Evolutionary conservation across 495 filamentous ascomycete genomes (phyloP), one percentile per base, ranked within the genome.

Genomic region (Parathielavia hyrcaniae): DNA sequence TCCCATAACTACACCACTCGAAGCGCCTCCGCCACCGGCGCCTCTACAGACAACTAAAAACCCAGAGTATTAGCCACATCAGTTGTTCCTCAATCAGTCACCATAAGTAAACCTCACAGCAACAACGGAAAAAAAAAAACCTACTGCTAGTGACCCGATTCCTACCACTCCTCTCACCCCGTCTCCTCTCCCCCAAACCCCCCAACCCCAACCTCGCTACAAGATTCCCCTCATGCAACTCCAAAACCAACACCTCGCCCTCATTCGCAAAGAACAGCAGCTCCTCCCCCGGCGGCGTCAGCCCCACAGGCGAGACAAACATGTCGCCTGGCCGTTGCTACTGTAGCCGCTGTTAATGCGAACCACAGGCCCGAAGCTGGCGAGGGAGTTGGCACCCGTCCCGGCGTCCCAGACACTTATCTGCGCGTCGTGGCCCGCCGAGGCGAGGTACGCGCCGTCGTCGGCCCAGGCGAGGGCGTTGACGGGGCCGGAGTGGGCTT

Each of bases 401-500:
- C 74, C 74, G 14, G 86, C 81, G 69, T 93, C 80, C 91, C 91
- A 96, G 4, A 95, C 88, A 4, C 90, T 81, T 48, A 97, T 85
- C 10, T 86, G 80, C 39, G 86, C 73, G 65, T 97, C 91, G 53
- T 90, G 87, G 6, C 91, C 91, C 1, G 85, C 78, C 7, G 88
- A 90, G 22, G 96, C 77, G 14, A 97, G 73, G 55, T 86, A 81
- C 14, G 69, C 70, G 9, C 90, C 90, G 69, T 86, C 83, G 49
- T 89, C 83, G 9, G 87, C 89, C 90, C 89, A 97, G 0, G 84
- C 77, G 14, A 95, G 75, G 0, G 88, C 89, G 61, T 95, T 96
- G 44, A 90, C 90, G 19, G 87, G 79, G 0, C 86, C 89, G 19
- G 75, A 11, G 63, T 96, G 91, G 9, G 91, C 86, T 67, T 81